Evolutionary conservation across 140 eudicot species (phyloP).

Genomic region (Flaveria floridana): DNA sequence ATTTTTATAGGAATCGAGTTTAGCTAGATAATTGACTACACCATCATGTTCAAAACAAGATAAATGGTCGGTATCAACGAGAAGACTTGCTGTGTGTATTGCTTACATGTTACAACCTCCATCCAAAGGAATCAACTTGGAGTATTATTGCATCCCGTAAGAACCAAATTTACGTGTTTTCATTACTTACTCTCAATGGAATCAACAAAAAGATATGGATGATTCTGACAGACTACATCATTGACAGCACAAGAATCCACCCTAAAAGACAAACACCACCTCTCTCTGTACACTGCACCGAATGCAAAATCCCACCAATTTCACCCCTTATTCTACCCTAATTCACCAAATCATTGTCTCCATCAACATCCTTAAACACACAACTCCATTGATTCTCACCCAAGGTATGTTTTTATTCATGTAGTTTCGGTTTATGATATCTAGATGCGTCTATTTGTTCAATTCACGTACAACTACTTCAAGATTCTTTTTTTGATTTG

Average conservation of each 20-base stretch:
- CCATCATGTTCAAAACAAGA: too few species aligned
- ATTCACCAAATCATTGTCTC: not conserved
- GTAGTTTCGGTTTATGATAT: slow-evolving; percentile 2
- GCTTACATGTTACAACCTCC: too few species aligned
- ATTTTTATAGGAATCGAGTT: too few species aligned
- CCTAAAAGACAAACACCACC: slow-evolving; percentile 17
- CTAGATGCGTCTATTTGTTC: not conserved
- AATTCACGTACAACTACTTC: too few species aligned
- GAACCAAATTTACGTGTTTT: not conserved
- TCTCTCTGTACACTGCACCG: slow-evolving; percentile 16
- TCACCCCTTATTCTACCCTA: not conserved
- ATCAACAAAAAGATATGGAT: slow-evolving; percentile 3
- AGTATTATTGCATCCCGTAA: too few species aligned
- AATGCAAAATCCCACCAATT: not conserved
- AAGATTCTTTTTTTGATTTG: too few species aligned
- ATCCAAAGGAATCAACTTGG: too few species aligned
- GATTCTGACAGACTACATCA: slow-evolving; percentile 13
- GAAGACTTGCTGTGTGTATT: too few species aligned
- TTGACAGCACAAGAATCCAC: slow-evolving; percentile 9
- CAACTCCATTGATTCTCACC: too few species aligned
- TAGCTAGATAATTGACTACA: too few species aligned
- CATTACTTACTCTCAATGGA: not conserved
- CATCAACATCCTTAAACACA: not conserved
- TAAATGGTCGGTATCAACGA: too few species aligned
- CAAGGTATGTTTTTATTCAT: not conserved